phyloP scores from a whole-genome alignment of 78 protist species.

The Polysphondylium violaceum region DNA sequence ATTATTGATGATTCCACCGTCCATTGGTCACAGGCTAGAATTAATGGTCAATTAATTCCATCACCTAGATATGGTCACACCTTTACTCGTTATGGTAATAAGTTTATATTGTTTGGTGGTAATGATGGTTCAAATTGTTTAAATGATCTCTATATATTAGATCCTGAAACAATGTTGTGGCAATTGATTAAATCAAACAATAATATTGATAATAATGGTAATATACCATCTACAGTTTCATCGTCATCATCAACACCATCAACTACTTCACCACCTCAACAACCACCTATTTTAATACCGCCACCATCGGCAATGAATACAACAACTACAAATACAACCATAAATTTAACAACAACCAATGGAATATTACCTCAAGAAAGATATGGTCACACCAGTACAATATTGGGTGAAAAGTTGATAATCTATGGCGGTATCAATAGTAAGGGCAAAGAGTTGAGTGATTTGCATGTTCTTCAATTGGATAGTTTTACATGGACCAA shows the following conservation, averaged over 20 bases:
- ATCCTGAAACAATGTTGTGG: constrained; percentile 77
- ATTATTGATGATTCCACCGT: constrained; percentile 71
- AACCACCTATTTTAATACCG: neutral
- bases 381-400: constrained; percentile 61
- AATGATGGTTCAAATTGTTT: constrained; percentile 26
- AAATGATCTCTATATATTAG: constrained; percentile 40
- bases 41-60: constrained; percentile 31
- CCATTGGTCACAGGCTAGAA: constrained; percentile 71
- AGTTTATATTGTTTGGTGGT: constrained; percentile 65
- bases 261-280: neutral
- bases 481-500: constrained; percentile 36
- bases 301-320: neutral
- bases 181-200: too few species aligned
- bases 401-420: constrained; percentile 62
- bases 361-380: constrained; percentile 58
- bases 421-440: constrained; percentile 44
- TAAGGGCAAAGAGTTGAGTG: constrained; percentile 25
- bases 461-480: constrained; percentile 48
- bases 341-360: neutral
- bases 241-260: neutral
- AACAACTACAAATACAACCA: neutral
- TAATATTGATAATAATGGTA: too few species aligned
- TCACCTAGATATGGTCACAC: constrained; percentile 67
- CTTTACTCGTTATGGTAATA: constrained; percentile 64
- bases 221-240: too few species aligned